phyloP scores from a whole-genome alignment of 73 alveolate genomes.

The Tetrahymena thermophila region DNA sequence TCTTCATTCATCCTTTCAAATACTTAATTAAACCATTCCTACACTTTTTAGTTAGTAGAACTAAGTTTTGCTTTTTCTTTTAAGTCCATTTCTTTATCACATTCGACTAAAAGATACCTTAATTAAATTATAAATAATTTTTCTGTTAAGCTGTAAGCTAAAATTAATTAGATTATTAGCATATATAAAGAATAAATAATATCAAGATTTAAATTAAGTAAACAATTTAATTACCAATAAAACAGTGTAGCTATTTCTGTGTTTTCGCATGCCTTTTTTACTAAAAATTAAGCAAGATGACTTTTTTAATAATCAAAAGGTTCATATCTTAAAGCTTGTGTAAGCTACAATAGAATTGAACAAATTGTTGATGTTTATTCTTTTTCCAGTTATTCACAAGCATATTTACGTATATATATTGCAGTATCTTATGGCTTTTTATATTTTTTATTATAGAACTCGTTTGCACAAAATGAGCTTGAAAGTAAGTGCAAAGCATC shows the following conservation, averaged over 20 bases:
- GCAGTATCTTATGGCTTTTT: constrained; percentile 48
- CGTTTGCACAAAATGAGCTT: constrained; percentile 46
- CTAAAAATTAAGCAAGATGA: constrained; percentile 66
- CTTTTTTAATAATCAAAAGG: constrained; percentile 49
- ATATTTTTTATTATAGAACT: constrained; percentile 47
- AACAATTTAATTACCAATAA: constrained; percentile 80
- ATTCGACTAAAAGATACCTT: constrained; percentile 32
- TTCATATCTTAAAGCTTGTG: constrained; percentile 95
- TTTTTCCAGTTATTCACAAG: constrained; percentile 64
- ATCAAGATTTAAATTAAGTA: constrained; percentile 9
- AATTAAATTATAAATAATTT: too few species aligned
- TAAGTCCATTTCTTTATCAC: constrained; percentile 64
- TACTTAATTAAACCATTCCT: constrained; percentile 34
- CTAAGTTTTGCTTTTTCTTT: constrained; percentile 45
- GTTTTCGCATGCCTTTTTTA: constrained; percentile 66
- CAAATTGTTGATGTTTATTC: constrained; percentile 60
- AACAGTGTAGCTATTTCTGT: constrained; percentile 81
- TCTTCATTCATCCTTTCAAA: constrained; percentile 40
- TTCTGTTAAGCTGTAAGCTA: constrained; percentile 18
- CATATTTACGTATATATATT: constrained; percentile 77
- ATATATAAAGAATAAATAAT: neutral
- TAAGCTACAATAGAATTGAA: constrained; percentile 84
- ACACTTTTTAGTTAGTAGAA: constrained; percentile 21
- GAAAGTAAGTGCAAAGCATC: constrained; percentile 89
- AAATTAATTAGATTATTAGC: constrained; percentile 39